phyloP scores from a whole-genome alignment of 352 stramenopile species.

The Globisporangium uncinulatum region DNA sequence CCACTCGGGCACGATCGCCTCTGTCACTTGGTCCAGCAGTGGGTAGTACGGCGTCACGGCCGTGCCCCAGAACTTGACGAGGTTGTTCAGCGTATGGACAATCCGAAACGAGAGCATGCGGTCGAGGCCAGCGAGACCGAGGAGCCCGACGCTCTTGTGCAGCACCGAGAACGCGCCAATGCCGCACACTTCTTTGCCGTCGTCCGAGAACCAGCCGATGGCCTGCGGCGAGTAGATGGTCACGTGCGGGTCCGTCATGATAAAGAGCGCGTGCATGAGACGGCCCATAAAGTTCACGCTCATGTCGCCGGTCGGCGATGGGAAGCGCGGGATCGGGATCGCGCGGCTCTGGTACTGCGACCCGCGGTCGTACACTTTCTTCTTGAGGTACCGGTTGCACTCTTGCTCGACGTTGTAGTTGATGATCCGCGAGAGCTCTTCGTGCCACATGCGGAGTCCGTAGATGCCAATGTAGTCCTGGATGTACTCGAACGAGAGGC shows the following conservation, averaged over 20 bases:
- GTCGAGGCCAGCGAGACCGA: conserved; percentile 89
- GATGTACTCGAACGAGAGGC: conserved; percentile 92
- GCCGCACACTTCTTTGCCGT: conserved; percentile 84
- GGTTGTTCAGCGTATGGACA: conserved; percentile 91
- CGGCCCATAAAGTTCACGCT: conserved; percentile 93
- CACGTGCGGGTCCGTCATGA: conserved; percentile 88
- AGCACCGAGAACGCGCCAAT: conserved; percentile 87
- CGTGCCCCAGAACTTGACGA: conserved; percentile 91
- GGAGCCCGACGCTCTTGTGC: conserved; percentile 88
- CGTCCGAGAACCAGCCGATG: conserved; percentile 90
- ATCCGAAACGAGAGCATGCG: conserved; percentile 91
- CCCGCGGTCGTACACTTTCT: conserved; percentile 89
- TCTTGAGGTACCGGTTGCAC: conserved; percentile 93
- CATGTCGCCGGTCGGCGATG: conserved; percentile 75
- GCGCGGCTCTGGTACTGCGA: conserved; percentile 90
- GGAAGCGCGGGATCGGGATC: conserved; percentile 91
- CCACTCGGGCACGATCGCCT: conserved; percentile 83
- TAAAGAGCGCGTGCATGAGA: conserved; percentile 88
- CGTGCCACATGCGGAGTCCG: conserved; percentile 93
- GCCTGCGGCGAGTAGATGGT: conserved; percentile 91
- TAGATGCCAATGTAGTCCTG: conserved; percentile 96
- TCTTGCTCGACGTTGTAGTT: conserved; percentile 96
- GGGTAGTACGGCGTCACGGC: conserved; percentile 87
- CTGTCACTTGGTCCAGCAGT: conserved; percentile 84
- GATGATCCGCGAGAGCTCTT: conserved; percentile 92